These are phyloP conservation scores for Myrica gale DNA, from an alignment of 306 rosid genomes.

Conservation along the genomic window DNA sequence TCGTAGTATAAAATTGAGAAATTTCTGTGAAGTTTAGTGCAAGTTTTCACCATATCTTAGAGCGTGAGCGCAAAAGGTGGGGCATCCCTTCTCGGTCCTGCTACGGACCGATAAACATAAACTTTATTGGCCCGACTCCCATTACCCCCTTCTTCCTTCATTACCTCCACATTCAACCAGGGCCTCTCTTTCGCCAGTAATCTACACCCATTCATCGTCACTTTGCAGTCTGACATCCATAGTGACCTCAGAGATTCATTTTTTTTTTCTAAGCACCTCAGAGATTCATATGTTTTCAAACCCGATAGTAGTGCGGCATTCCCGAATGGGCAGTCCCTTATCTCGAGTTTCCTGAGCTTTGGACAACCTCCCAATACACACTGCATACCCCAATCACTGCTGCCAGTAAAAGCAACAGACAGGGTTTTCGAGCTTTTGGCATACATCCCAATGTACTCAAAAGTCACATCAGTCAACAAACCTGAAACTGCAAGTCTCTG, in stretches of 20 bases:
- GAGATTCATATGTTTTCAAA: constrained; percentile 61
- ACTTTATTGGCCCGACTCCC: constrained; percentile 50
- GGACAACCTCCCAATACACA: constrained; percentile 75
- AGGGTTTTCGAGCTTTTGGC: constrained; percentile 79
- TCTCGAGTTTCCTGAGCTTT: constrained; percentile 76
- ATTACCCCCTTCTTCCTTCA: constrained; percentile 51
- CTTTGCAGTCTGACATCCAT: constrained; percentile 82
- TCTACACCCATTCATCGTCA: constrained; percentile 61
- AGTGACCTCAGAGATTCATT: no score
- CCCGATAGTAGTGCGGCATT: constrained; percentile 64
- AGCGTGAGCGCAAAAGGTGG: constrained; percentile 80
- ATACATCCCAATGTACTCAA: constrained; percentile 70
- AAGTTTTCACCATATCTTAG: no score
- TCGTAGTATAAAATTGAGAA: no score
- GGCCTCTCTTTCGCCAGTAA: constrained; percentile 62
- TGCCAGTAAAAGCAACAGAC: constrained; percentile 83
- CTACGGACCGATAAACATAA: constrained; percentile 77
- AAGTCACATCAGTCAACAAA: constrained; percentile 62
- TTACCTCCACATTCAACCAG: constrained; percentile 80
- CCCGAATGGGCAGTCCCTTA: constrained; percentile 84
- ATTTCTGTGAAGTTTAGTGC: no score
- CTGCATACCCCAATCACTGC: constrained; percentile 74
- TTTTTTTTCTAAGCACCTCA: no score
- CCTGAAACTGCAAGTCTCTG: constrained; percentile 81
- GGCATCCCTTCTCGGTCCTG: constrained; percentile 80